Evolutionary conservation across 108 stramenopile species (phyloP), one percentile per base, ranked within the genome.

Genomic region (Fragilariopsis cylindrus): DNA sequence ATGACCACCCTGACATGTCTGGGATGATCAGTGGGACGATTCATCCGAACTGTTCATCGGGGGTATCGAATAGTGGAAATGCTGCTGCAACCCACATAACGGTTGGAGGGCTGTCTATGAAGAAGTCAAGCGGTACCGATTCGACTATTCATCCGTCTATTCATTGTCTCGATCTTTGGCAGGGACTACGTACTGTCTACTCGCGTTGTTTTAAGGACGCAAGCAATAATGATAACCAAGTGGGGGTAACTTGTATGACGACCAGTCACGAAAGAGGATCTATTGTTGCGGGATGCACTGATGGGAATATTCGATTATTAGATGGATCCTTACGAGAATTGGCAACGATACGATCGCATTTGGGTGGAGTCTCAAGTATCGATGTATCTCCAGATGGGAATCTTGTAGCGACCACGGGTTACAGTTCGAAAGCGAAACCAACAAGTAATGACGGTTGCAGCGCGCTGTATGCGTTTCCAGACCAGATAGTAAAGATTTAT

Each of bases 361-460:
- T 60, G 9, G 90, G 91, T 46, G 88, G 90, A 16, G 89, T 95
- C 1, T 70, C 85, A 4, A 69, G 74, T 60, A 86, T 95, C 44
- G 79, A 87, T 16, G 84, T 86, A 8, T 87, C 83, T 74, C 75
- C 77, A 39, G 89, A 87, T 65, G 78, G 92, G 19, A 88, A 79
- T 67, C 83, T 88, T 9, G 79, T 95, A 57, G 87, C 87, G 46
- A 90, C 90, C n/a, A 85, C 88, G n/a, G 94, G 94, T 12, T 84
- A 75, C 42, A 69, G 82, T 72, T 82, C 78, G 48, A 84, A 58
- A 48, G 52, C 69, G 44, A 78, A 18, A 21, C 71, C 60, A 75
- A 81, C 19, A 41, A 69, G 40, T 48, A 54, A 15, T 21, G 60
- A 71, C 4, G 19, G 30, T 0, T 50, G 67, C 39, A 84, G 84